Evolutionary conservation across 106 monocot genomes (phyloP), one percentile per base, ranked within the genome.

Genomic region (Dioscorea dumetorum): DNA sequence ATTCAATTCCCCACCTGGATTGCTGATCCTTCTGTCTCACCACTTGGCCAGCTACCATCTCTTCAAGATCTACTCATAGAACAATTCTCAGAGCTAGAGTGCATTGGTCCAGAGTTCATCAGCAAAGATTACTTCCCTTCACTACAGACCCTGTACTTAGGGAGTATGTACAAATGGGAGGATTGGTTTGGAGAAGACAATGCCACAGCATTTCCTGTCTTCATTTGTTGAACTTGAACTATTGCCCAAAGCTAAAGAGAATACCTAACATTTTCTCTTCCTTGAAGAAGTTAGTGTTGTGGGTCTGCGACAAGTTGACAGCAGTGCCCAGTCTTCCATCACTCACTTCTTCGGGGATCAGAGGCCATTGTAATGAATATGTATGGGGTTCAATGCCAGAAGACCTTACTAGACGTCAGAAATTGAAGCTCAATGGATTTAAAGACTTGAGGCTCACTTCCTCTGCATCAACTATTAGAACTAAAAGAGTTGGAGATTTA

Each of bases 211-310:
- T 72, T 78, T 20, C 72, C 78, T 6, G 4, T 16, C 72, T 78
- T 12, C 4, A n/a, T 31, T 60, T 67, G 24, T 67, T 78, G 41
- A 0, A 22, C 41, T 18, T 78, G 21, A 49, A 33, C n/a, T 23
- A 60, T 8, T 78, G 78, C 72, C 67, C 78, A 14, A 33, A 72
- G n/a, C 65, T 78, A 56, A 71, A 33, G 20, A 23, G 20, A 24
- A 19, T 76, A 17, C 75, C 75, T 61, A 7, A 28, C 34, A 31
- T 20, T 5, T 13, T 80, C 59, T 20, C 31, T 31, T 57, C 76
- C 0, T 52, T 82, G 72, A 72, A 53, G 41, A 66, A 82, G 54
- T 49, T 82, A 49, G 71, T 70, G 60, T 54, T 77, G 4, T 57
- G 57, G 64, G 50, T 22, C 22, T 69, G 81, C 50, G 63, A 54